A percentile compares a stretch with the other conserved stretches of the same genome.
These are phyloP conservation scores for Cryphonectria radicalis DNA, from an alignment of 2,329 filamentous ascomycete species.

Conservation along the genomic window DNA sequence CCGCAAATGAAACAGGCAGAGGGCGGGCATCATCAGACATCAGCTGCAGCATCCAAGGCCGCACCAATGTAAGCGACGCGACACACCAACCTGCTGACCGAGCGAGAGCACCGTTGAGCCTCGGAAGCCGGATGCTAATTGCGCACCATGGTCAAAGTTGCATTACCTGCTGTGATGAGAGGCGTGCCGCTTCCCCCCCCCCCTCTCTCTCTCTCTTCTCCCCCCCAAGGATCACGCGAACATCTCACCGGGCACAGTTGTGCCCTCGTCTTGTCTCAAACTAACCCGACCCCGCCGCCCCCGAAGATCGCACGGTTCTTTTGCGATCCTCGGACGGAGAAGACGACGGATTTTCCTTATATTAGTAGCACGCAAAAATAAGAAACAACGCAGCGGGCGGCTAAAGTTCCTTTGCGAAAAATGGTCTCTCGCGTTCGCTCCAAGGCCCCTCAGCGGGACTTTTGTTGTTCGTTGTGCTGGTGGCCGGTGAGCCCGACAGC, in stretches of 20 bases:
- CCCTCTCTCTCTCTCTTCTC: no score
- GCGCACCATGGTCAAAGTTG: background rate
- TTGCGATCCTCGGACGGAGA: background rate
- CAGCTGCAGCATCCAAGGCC: background rate
- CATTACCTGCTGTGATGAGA: background rate
- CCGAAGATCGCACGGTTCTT: background rate
- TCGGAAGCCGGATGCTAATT: background rate
- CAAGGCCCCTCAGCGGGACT: background rate
- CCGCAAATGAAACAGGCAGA: background rate
- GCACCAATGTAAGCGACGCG: conserved; percentile 1
- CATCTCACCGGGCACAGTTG: background rate
- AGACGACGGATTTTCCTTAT: background rate
- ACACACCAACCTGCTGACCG: conserved; percentile 11
- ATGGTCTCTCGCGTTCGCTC: background rate
- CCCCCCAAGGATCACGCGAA: background rate
- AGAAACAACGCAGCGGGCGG: background rate
- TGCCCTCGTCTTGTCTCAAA: background rate
- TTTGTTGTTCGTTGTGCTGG: background rate
- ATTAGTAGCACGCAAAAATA: background rate
- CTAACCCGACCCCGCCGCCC: no score
- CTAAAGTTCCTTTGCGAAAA: background rate
- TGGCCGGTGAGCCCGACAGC: background rate
- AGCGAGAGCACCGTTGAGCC: background rate
- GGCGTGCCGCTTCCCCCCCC: background rate
- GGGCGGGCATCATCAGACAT: background rate